A percentile compares a stretch with the other conserved stretches of the same genome.
phyloP scores from a whole-genome alignment of 768 basidiomycete genomes.

The Guyanaporus albipodus region DNA sequence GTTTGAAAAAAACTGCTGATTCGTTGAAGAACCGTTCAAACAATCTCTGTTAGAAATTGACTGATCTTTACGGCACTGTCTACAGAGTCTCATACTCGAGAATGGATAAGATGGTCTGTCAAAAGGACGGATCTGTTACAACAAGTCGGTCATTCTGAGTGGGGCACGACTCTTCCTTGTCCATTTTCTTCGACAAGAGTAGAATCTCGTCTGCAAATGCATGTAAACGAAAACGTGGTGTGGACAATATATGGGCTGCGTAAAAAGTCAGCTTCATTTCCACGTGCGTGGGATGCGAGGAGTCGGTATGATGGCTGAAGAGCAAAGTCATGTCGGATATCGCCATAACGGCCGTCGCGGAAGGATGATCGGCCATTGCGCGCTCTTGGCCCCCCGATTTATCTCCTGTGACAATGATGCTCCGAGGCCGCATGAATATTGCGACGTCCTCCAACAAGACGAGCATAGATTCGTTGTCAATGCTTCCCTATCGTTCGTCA shows the following conservation, averaged over 20 bases:
- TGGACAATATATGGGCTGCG: conserved; percentile 53
- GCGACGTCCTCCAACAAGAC: conserved; percentile 56
- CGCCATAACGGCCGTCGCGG: conserved; percentile 16
- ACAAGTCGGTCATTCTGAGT: no score
- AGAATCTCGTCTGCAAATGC: conserved; percentile 41
- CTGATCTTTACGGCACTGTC: no score
- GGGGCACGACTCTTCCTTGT: no score
- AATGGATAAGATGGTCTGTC: no score
- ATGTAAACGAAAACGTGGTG: conserved; percentile 40
- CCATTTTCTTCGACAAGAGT: conserved; percentile 26
- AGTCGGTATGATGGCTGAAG: conserved; percentile 9
- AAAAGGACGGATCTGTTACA: no score
- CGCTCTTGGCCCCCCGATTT: neutral
- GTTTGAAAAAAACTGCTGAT: no score
- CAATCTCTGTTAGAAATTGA: no score
- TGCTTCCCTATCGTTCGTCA: conserved; percentile 28
- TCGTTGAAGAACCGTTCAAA: no score
- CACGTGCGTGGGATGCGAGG: conserved; percentile 31
- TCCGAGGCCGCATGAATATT: conserved; percentile 46
- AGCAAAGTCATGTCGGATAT: conserved; percentile 26
- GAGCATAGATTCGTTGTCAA: conserved; percentile 41
- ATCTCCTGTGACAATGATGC: conserved; percentile 14
- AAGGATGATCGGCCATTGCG: conserved; percentile 12
- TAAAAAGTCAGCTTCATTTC: conserved; percentile 68
- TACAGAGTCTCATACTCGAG: no score